Conservation (phyloP, 1,139 yeast genomes). For the Kurtzmaniella quercitrusa region DNA sequence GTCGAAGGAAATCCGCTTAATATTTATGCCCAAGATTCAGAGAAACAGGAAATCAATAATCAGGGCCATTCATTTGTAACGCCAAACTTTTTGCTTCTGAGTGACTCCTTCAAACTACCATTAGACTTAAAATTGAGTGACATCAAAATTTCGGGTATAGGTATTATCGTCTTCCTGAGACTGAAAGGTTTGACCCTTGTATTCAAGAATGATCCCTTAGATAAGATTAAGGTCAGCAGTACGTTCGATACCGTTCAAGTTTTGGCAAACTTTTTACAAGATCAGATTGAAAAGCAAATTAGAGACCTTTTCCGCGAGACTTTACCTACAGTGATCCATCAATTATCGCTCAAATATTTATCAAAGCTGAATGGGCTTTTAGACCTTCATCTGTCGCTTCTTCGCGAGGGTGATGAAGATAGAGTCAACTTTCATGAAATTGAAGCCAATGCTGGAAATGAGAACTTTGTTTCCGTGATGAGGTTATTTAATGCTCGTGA, state of each 20-base stretch:
- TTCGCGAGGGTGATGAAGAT: slow-evolving; percentile 21
- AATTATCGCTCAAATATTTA: slow-evolving; percentile 66
- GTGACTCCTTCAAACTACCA: slow-evolving; percentile 72
- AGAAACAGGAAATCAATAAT: slow-evolving; percentile 31
- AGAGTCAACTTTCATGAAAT: slow-evolving; percentile 18
- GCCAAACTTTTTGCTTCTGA: slow-evolving; percentile 65
- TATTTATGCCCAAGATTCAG: slow-evolving; percentile 54
- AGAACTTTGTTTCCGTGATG: slow-evolving; percentile 63
- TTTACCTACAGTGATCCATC: slow-evolving; percentile 75
- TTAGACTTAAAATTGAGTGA: slow-evolving; percentile 72
- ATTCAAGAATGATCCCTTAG: slow-evolving; percentile 84
- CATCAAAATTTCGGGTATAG: slow-evolving; percentile 73
- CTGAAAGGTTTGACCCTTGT: slow-evolving; percentile 82
- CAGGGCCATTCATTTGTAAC: slow-evolving; percentile 40
- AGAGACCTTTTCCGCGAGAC: slow-evolving; percentile 80
- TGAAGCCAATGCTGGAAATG: slow-evolving; percentile 5
- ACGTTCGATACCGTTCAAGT: slow-evolving; percentile 85
- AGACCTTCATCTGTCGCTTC: slow-evolving; percentile 29
- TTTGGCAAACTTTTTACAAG: slow-evolving; percentile 74
- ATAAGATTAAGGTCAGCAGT: slow-evolving; percentile 74
- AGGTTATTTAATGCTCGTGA: slow-evolving; percentile 75
- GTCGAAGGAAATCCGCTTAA: slow-evolving; percentile 83
- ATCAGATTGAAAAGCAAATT: slow-evolving; percentile 78
- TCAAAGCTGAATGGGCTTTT: slow-evolving; percentile 27
- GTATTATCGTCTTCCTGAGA: slow-evolving; percentile 77